A percentile compares a stretch with the other conserved stretches of the same genome.
These are phyloP conservation scores for Salix dunnii DNA, from an alignment of 345 rosid genomes.

Conservation along the genomic window DNA sequence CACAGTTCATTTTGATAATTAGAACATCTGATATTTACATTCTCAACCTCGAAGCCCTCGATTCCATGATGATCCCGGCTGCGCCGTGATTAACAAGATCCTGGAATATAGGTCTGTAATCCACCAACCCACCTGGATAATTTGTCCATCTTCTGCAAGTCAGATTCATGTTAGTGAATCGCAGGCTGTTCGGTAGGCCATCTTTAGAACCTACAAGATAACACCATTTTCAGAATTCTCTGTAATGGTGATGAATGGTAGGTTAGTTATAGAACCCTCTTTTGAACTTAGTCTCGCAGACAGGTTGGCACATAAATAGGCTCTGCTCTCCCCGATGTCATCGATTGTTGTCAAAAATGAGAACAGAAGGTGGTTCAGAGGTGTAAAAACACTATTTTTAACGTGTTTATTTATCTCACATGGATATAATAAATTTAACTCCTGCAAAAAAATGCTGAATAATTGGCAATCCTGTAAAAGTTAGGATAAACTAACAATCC, in stretches of 20 bases:
- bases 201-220: conserved; percentile 70
- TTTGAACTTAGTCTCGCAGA: conserved; percentile 39
- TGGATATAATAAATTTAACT: neutral
- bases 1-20: conserved; percentile 36
- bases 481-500: neutral
- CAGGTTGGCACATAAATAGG: conserved; percentile 90
- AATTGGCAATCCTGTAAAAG: neutral
- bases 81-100: conserved; percentile 67
- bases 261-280: conserved; percentile 61
- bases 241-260: conserved; percentile 65
- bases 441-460: conserved; percentile 45
- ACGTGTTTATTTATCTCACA: too few relatives aligned
- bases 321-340: conserved; percentile 79
- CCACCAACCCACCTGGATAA: conserved; percentile 59
- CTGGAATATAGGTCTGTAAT: conserved; percentile 87
- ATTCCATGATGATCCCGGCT: conserved; percentile 93
- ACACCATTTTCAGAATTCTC: conserved; percentile 71
- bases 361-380: too few relatives aligned
- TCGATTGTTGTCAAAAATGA: too few relatives aligned
- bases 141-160: conserved; percentile 69
- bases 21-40: conserved; percentile 73
- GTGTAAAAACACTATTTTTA: too few relatives aligned
- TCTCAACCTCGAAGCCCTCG: conserved; percentile 64
- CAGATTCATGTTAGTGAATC: conserved; percentile 59
- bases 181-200: conserved; percentile 57